These are phyloP conservation scores for Dalbergia oliveri DNA, from an alignment of 306 rosid genomes.

Conservation along the genomic window DNA sequence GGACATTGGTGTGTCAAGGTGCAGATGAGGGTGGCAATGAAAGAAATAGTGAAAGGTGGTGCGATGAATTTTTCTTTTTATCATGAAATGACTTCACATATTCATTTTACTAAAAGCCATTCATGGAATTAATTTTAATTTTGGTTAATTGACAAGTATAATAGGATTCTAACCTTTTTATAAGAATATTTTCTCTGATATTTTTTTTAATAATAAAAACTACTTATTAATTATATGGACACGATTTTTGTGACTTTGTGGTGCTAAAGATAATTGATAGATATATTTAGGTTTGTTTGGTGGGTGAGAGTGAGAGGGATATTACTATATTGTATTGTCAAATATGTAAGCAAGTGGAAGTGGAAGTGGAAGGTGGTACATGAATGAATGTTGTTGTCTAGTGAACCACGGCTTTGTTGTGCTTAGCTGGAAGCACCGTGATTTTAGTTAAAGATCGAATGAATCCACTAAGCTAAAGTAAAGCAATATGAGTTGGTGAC, in stretches of 20 bases:
- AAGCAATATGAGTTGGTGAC: not conserved
- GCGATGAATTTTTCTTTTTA: too few relatives aligned
- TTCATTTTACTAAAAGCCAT: too few relatives aligned
- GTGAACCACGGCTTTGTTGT: not conserved
- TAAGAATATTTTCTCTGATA: too few relatives aligned
- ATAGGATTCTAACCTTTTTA: too few relatives aligned
- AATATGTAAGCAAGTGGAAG: not conserved
- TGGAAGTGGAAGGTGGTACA: not conserved
- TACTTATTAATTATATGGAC: too few relatives aligned
- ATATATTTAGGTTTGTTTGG: not conserved
- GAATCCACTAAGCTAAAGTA: slow-evolving; percentile 14
- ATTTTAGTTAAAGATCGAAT: not conserved
- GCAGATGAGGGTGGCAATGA: not conserved
- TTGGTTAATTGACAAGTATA: too few relatives aligned
- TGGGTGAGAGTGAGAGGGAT: slow-evolving; percentile 4
- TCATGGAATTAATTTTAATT: too few relatives aligned
- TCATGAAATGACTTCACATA: not conserved
- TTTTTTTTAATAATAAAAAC: too few relatives aligned
- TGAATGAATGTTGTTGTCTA: not conserved
- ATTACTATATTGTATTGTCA: not conserved
- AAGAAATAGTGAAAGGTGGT: not conserved
- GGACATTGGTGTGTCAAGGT: not conserved
- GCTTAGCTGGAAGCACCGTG: slow-evolving; percentile 45
- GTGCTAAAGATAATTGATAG: not conserved
- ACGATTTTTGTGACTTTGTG: not conserved